Conservation (phyloP, 805 yeast genomes). For the Wickerhamiella sergipiensis region DNA sequence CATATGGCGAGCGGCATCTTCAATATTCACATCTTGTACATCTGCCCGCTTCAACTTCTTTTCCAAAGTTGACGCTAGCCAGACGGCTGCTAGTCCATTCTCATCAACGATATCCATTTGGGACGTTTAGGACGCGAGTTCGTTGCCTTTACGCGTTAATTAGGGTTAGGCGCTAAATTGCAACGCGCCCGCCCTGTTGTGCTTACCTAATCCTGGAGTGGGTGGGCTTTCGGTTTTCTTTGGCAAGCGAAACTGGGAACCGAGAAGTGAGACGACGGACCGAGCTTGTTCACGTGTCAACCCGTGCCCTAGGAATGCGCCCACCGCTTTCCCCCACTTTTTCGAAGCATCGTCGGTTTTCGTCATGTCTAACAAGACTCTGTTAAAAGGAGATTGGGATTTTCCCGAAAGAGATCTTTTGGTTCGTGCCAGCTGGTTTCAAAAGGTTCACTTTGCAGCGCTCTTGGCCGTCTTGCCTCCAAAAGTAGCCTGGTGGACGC, state of each 20-base stretch:
- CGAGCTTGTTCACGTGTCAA: background rate
- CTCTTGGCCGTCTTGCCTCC: background rate
- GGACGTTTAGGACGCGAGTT: background rate
- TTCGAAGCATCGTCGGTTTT: background rate
- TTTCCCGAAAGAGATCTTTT: background rate
- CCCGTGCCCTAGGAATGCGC: too few species aligned
- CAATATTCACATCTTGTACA: background rate
- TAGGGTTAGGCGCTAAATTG: background rate
- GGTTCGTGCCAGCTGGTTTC: background rate
- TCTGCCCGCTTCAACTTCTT: constrained; percentile 1
- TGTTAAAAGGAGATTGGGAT: background rate
- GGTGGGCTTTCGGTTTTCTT: too few species aligned
- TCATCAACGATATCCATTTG: background rate
- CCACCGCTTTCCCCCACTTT: background rate
- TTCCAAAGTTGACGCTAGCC: constrained; percentile 3
- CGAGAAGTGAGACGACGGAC: too few species aligned
- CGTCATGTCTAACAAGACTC: background rate
- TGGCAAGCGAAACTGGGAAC: too few species aligned
- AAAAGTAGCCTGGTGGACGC: background rate
- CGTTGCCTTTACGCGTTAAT: background rate
- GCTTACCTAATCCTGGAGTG: too few species aligned
- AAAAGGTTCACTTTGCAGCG: background rate
- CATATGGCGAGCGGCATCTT: background rate
- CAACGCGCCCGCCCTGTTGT: too few species aligned
- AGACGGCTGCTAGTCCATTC: background rate